Base-by-base conservation (phyloP, 2,329 filamentous ascomycete species). In the Chrysosporium queenslandicum region DNA sequence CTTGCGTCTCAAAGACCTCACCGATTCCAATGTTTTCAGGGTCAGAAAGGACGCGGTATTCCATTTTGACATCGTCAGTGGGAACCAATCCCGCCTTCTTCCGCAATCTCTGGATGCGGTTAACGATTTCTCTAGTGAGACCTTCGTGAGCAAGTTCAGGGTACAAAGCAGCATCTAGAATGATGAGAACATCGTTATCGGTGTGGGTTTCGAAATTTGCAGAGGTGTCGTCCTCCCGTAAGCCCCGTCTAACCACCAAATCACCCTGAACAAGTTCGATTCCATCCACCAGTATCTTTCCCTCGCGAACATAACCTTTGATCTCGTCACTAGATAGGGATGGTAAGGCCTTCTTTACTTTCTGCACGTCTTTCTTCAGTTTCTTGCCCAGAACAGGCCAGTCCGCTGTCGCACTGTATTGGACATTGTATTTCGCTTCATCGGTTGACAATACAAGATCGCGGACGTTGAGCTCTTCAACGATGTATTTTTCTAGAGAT, bases 321-420 rank as follows among this genome's bases (percentile, higher is more conserved):
- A 95, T 88, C 59, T 95, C 80, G 9, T 87, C 81, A 59, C 83
- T 90, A 18, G 79, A 86, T 46, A 98, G 74, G 36, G 72, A 76
- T 4, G 90, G 90, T 42, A 98, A 74, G 1, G 87, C 89, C 72
- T 91, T 94, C 76, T 94, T 94, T 60, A 97, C 89, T 66, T 85
- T 87, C 58, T 83, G 81, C 58, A 89, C 87, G 63, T 96, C 90
- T 71, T 95, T 96, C 77, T 94, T 94, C 60, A 97, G 78, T 74
- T 97, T 97, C 79, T 95, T 95, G 58, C 92, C 92, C 14, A 98
- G 77, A 1, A 87, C 85, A 12, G 92, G 89, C 85, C 92, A 96
- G 69, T 98, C 92, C 6, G 89, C 90, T 36, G 80, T 81, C 14
- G 91, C 87, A 56, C 86, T 88, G 72, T 96, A 94, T 65, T 92